Base-by-base conservation (phyloP, 345 rosid genomes). In the Trapa bicornis region DNA sequence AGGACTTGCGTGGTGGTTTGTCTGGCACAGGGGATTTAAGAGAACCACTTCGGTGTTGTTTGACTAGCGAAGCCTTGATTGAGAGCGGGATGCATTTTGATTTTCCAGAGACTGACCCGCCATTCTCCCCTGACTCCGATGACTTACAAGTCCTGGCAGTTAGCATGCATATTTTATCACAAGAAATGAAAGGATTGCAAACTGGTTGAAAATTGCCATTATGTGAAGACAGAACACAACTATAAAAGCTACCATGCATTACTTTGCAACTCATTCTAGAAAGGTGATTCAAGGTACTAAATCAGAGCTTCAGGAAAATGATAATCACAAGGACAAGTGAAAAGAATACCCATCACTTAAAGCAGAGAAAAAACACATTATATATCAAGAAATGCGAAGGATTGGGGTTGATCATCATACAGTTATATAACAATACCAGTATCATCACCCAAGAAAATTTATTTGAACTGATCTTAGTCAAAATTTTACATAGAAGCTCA, bases 11-110 rank as follows among this genome's bases (percentile, higher is more conserved):
- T 15, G 83, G 73, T 73, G 83, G 73, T 73, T 85, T 88, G 48
- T 83, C 89, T 17, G 83, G 84, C 62, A 77, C 61, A 60, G 93
- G 91, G 38, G 91, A 91, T 78, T 91, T 86, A 81, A 81, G 82
- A 6, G 96, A 80, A 68, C 81, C 88, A 5, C 83, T 72, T 15
- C 72, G 78, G 8, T 81, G 82, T 61, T 86, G 90, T 77, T 80
- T 91, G 80, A 74, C 78, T 61, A 85, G 65, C 1, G 96, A 86
- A 56, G 83, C 81, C 77, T 86, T 91, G 74, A 84, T 79, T 22
- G 89, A 68, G 14, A 72, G 75, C 10, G 88, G 86, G 32, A 82
- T 84, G 82, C 94, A 82, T 79, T 83, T 86, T 2, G 84, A 82
- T 58, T 64, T 78, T 62, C 86, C 85, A 0, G 84, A 65, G 67